Evolutionary conservation across 2,329 filamentous ascomycete genomes (phyloP), one percentile per base, ranked within the genome.

Genomic region (Nemania bipapillata): DNA sequence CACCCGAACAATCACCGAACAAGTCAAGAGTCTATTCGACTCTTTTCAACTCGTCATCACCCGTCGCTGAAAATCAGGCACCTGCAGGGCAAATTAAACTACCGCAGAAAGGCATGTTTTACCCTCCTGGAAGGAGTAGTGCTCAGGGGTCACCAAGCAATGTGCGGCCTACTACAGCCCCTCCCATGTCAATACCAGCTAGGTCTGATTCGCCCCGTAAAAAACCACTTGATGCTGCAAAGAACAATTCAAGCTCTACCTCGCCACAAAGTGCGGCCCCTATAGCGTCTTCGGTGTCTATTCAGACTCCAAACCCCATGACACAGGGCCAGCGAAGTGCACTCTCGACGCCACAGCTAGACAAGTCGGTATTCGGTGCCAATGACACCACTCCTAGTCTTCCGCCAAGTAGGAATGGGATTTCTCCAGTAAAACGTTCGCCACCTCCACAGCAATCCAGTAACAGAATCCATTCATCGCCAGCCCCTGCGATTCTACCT

Each of bases 351-450:
- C 80, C 80, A 47, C 79, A 80, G 37, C 74, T 81, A 45, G 78
- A 78, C 42, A 79, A 74, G 47, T 62, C 73, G 73, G 17, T 72
- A 69, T 49, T 76, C 73, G 30, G 59, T 60, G 32, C 72, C 72
- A 58, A 50, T 26, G 78, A 79, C 50, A 71, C 78, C 24, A 79
- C 81, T 1, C 80, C 82, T 22, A 80, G 82, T 60, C 76, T 84
- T 61, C 79, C 81, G 65, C 83, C 85, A 28, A 77, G 80, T 3
- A 80, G 80, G 57, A 84, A 82, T 17, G 86, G 85, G 2, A 72
- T 86, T 28, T 87, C 86, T 12, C 86, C 86, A 1, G 83, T 80
- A 30, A 87, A 87, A 73, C 83, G 85, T 61, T 86, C 85, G 17
- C 83, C 85, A 26, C 80, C 81, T 22, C 77, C 75, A 42, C 75